phyloP scores from a whole-genome alignment of 2,329 filamentous ascomycete species.

The Ascochyta koolunga region DNA sequence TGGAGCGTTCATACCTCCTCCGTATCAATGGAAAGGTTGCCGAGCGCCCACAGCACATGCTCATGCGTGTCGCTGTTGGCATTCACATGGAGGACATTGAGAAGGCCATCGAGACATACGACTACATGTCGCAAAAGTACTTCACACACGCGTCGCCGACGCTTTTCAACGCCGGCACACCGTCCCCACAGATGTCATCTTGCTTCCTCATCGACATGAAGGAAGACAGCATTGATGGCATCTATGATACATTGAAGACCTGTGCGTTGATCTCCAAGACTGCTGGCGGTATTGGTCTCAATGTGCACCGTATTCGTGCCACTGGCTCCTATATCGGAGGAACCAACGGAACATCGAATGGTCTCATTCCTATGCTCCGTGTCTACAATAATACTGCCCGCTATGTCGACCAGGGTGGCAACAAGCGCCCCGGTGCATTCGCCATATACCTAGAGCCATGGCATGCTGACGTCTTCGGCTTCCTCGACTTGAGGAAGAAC shows the following conservation, averaged over 20 bases:
- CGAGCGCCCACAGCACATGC: slow-evolving; percentile 98
- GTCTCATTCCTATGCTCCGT: slow-evolving; percentile 95
- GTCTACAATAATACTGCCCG: slow-evolving; percentile 99
- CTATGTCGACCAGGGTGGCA: slow-evolving; percentile 98
- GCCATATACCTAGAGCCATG: slow-evolving; percentile 99
- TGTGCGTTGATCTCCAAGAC: slow-evolving; percentile 99
- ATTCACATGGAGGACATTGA: slow-evolving; percentile 96
- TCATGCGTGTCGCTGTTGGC: slow-evolving; percentile 98
- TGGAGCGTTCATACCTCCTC: slow-evolving; percentile 96
- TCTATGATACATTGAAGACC: slow-evolving; percentile 98
- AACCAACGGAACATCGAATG: slow-evolving; percentile 97
- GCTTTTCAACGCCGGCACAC: slow-evolving; percentile 96
- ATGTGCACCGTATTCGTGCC: slow-evolving; percentile 94
- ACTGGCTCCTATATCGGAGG: slow-evolving; percentile 98
- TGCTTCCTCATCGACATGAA: slow-evolving; percentile 99
- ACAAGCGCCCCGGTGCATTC: slow-evolving; percentile 98
- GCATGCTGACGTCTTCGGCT: slow-evolving; percentile 97
- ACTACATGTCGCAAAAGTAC: slow-evolving; percentile 98
- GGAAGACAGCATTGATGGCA: slow-evolving; percentile 98
- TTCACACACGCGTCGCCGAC: slow-evolving; percentile 99
- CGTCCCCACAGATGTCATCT: slow-evolving; percentile 90
- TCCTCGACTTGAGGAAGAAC: slow-evolving; percentile 97
- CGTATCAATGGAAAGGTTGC: slow-evolving; percentile 95
- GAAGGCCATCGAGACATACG: slow-evolving; percentile 95
- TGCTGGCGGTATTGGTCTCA: slow-evolving; percentile 95